Conservation (phyloP, 2,329 filamentous ascomycete species). For the Arthroderma sp. region DNA sequence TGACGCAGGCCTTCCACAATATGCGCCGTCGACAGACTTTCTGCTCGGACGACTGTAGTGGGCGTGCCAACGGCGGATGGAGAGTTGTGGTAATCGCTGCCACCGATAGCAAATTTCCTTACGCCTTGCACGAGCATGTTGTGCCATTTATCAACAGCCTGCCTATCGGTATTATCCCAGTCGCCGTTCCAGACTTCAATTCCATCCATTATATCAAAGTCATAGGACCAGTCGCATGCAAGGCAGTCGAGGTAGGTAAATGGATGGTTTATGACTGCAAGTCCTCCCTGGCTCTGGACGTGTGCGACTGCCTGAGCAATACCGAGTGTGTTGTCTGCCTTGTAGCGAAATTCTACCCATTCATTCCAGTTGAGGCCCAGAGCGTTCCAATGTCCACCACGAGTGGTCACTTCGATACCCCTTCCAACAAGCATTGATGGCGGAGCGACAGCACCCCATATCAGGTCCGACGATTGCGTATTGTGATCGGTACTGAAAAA, state of each 20-base stretch:
- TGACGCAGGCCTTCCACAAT: constrained; percentile 14
- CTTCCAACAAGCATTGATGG: constrained; percentile 15
- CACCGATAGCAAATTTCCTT: constrained; percentile 15
- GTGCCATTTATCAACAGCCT: constrained; percentile 16
- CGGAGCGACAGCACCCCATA: constrained; percentile 15
- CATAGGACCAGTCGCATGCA: constrained; percentile 16
- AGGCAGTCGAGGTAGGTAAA: constrained; percentile 12
- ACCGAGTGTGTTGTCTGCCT: constrained; percentile 6
- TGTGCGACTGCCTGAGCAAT: constrained; percentile 11
- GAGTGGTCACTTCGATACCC: constrained; percentile 19
- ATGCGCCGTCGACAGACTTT: constrained; percentile 13
- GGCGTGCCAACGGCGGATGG: constrained; percentile 14
- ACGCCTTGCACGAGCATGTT: constrained; percentile 14
- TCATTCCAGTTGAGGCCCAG: constrained; percentile 15
- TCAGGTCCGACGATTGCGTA: constrained; percentile 16
- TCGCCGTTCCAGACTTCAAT: constrained; percentile 17
- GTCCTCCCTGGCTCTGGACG: constrained; percentile 12
- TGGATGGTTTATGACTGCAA: constrained; percentile 16
- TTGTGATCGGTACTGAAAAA: constrained; percentile 20
- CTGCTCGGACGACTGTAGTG: constrained; percentile 15
- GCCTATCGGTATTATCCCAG: constrained; percentile 12
- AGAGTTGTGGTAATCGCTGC: constrained; percentile 16
- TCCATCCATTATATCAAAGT: constrained; percentile 17
- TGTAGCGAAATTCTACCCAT: constrained; percentile 14
- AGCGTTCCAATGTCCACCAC: constrained; percentile 18